Percentiles rank a stretch among this genome's conserved stretches.
These are phyloP conservation scores for Basidiobolus meristosporus DNA, from an alignment of 371 early-diverging fungal species.

Conservation along the genomic window DNA sequence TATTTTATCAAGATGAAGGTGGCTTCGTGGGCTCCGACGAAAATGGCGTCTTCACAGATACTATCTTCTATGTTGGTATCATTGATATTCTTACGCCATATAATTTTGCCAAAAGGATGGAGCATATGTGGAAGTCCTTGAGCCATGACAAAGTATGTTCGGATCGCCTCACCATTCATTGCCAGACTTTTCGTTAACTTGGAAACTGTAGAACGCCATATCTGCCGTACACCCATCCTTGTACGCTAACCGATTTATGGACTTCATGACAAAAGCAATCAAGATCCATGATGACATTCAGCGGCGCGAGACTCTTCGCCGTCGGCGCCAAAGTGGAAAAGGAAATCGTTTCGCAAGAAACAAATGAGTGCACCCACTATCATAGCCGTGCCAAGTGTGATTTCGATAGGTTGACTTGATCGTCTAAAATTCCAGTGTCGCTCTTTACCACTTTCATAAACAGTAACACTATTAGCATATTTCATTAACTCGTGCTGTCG, in stretches of 20 bases:
- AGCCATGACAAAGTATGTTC: slow-evolving; percentile 38
- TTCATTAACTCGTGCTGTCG: too few relatives aligned
- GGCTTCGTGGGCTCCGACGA: slow-evolving; percentile 68
- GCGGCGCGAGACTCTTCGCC: too few relatives aligned
- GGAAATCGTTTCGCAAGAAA: too few relatives aligned
- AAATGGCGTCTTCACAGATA: slow-evolving; percentile 28
- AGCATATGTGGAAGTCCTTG: slow-evolving; percentile 73
- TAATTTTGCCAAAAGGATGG: slow-evolving; percentile 60
- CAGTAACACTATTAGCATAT: too few relatives aligned
- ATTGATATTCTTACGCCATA: slow-evolving; percentile 94
- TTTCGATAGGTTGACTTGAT: too few relatives aligned
- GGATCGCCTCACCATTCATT: background rate
- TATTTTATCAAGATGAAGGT: slow-evolving; percentile 80
- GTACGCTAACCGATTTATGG: slow-evolving; percentile 75
- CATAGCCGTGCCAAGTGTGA: too few relatives aligned
- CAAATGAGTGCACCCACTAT: too few relatives aligned
- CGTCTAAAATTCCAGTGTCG: too few relatives aligned
- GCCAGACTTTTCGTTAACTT: background rate
- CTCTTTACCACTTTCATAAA: too few relatives aligned
- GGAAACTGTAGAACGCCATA: slow-evolving; percentile 26
- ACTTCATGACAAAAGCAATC: slow-evolving; percentile 32
- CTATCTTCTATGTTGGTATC: slow-evolving; percentile 80
- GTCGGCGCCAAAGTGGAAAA: too few relatives aligned
- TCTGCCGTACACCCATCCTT: slow-evolving; percentile 70
- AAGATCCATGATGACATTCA: too few relatives aligned